A percentile compares a stretch with the other conserved stretches of the same genome.
These are phyloP conservation scores for Neonectria faginata DNA, from an alignment of 2,329 filamentous ascomycete species.

Conservation along the genomic window DNA sequence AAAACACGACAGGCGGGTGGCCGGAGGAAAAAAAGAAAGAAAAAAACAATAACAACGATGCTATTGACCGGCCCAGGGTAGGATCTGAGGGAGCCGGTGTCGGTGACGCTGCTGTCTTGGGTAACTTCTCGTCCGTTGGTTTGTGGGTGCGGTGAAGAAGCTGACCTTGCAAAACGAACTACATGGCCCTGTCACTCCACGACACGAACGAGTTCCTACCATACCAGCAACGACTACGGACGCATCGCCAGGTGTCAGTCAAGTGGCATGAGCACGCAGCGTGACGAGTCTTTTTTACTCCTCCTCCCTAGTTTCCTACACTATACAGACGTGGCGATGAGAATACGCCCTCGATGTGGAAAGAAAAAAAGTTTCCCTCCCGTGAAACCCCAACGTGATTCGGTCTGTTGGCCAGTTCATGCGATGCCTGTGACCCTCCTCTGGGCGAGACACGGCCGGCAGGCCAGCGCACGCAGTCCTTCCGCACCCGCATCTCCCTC, in stretches of 20 bases:
- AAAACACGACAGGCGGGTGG: constrained; percentile 8
- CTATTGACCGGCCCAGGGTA: constrained; percentile 18
- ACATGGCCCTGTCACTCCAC: constrained; percentile 15
- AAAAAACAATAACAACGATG: constrained; percentile 17
- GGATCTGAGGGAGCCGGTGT: constrained; percentile 6
- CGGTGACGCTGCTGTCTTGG: constrained; percentile 10
- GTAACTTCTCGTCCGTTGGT: not conserved
- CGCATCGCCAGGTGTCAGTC: constrained; percentile 25
- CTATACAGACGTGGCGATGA: constrained; percentile 32
- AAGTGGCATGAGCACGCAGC: constrained; percentile 13
- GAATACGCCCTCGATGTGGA: constrained; percentile 11
- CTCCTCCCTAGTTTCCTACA: constrained; percentile 28
- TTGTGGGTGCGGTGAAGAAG: constrained; percentile 22
- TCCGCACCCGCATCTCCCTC: constrained; percentile 12
- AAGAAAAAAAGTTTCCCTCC: constrained; percentile 23
- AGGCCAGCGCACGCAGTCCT: constrained; percentile 23
- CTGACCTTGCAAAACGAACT: constrained; percentile 1
- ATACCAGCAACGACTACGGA: constrained; percentile 21
- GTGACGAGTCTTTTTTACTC: constrained; percentile 5
- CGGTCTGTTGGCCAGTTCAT: constrained; percentile 43
- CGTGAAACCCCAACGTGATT: constrained; percentile 31
- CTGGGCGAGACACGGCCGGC: constrained; percentile 27
- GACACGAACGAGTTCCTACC: constrained; percentile 21
- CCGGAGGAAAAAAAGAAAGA: constrained; percentile 2
- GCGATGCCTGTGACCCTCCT: constrained; percentile 31